Base-by-base conservation (phyloP, 208 protist species). In the Acanthamoeba castellanii region DNA sequence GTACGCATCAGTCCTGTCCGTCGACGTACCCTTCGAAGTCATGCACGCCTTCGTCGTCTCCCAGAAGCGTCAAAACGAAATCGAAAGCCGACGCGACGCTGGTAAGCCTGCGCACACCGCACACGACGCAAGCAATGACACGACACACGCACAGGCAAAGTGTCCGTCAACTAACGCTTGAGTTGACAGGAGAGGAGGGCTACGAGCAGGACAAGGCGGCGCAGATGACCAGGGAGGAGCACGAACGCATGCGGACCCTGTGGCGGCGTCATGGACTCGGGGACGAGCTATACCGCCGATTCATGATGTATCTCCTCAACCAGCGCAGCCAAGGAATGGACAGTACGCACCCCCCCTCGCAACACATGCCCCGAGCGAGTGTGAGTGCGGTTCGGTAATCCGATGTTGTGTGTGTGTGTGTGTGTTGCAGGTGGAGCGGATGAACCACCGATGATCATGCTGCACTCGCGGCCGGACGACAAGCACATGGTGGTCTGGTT, bases 251-350 rank as follows among this genome's bases (percentile, higher is more conserved):
- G 37, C 30, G 42, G 34, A 34, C 72, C 30, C 8, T 81, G 72
- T 81, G 72, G 72, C 72, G 72, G 32, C 30, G 72, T 13, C 30
- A 81, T 34, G 72, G 30, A 4, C 72, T 81, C 32, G 11, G 20
- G 14, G 72, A 81, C 42, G 72, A 81, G 42, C 72, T 81, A 3
- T 81, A 81, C 72, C 72, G 72, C 18, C 72, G 72, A 20, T 47
- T 81, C 20, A 81, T 50, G 72, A 81, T 81, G 72, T 81, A 50
- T 20, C 72, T 81, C 11, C 72, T 81, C 30, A 81, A 81, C 72
- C 72, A 52, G 72, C 72, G 72, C 42, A 81, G 72, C 72, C 72
- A 81, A 16, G 72, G 72, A 22, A 81, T 81, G 72, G 72, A 81
- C 72, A 37, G 72, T 81, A 50, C 72, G 72, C 20, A 16, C 32